phyloP scores from a whole-genome alignment of 371 early-diverging fungal genomes.

The Rhizopus sp. region DNA sequence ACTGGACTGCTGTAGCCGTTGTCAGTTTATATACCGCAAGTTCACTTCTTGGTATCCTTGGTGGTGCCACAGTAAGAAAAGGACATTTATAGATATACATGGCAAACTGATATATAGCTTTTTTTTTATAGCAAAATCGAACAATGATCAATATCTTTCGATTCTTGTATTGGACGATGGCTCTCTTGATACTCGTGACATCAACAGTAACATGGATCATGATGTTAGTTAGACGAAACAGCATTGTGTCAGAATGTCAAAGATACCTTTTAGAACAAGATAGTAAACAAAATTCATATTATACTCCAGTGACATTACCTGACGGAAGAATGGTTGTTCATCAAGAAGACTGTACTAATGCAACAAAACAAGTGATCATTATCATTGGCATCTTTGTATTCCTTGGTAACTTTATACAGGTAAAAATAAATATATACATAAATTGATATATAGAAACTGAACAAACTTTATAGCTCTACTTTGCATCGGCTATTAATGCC shows the following conservation, averaged over 20 bases:
- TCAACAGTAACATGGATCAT: conserved; percentile 15
- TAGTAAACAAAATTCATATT: not conserved
- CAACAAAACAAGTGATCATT: conserved; percentile 18
- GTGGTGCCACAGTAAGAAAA: conserved; percentile 21
- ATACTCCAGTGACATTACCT: conserved; percentile 17
- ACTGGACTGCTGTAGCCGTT: conserved; percentile 23
- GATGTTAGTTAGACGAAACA: conserved; percentile 14
- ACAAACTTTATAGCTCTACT: conserved; percentile 13
- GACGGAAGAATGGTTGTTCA: conserved; percentile 1
- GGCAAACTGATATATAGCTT: not conserved
- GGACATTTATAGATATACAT: not conserved
- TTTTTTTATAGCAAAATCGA: conserved; percentile 18
- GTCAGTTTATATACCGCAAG: conserved; percentile 20
- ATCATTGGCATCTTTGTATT: conserved; percentile 14
- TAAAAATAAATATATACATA: not conserved
- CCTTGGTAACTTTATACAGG: conserved; percentile 17
- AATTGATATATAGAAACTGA: not conserved
- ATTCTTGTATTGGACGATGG: conserved; percentile 20
- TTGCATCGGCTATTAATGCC: conserved; percentile 21
- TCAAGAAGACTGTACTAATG: conserved; percentile 16
- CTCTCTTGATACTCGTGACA: conserved; percentile 8
- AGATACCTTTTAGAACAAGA: conserved; percentile 4
- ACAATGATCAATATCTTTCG: conserved; percentile 20
- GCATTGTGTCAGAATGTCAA: conserved; percentile 13
- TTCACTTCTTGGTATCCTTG: conserved; percentile 24